Conservation (phyloP, 768 basidiomycete genomes). For the Glaciozyma martinii region DNA sequence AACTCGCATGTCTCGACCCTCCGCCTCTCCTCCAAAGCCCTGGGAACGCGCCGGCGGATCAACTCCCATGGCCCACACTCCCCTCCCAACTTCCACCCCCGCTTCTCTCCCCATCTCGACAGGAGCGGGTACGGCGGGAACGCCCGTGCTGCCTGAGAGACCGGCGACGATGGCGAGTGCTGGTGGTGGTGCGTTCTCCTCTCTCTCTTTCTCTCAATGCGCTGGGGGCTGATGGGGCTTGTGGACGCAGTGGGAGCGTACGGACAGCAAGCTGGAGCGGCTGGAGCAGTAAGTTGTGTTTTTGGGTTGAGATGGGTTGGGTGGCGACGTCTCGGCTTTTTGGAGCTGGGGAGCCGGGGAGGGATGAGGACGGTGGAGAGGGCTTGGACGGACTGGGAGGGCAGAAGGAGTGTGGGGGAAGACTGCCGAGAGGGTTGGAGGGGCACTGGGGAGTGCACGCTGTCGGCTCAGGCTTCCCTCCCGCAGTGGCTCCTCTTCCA, state of each 20-base stretch:
- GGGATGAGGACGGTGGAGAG: not conserved
- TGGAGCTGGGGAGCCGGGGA: not conserved
- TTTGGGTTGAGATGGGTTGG: not conserved
- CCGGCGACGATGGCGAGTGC: constrained; percentile 50
- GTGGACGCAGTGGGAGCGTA: constrained; percentile 5
- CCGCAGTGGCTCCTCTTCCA: no score
- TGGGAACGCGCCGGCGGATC: constrained; percentile 56
- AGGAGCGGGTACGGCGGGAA: constrained; percentile 17
- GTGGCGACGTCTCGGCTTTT: no score
- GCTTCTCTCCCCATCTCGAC: constrained; percentile 37
- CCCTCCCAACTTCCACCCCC: constrained; percentile 36
- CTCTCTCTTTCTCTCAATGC: no score
- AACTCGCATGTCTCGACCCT: not conserved
- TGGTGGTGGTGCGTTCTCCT: constrained; percentile 10
- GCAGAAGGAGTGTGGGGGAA: not conserved
- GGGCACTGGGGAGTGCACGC: no score
- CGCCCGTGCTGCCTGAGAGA: constrained; percentile 54
- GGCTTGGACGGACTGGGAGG: not conserved
- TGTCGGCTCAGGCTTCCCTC: no score
- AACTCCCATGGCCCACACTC: constrained; percentile 5
- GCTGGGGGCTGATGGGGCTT: constrained; percentile 4
- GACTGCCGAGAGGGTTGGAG: not conserved
- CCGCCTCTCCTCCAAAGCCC: constrained; percentile 70
- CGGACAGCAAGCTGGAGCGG: not conserved
- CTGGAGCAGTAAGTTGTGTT: constrained; percentile 3